Evolutionary conservation across 106 monocot species (phyloP).

Genomic region (Allium fistulosum): DNA sequence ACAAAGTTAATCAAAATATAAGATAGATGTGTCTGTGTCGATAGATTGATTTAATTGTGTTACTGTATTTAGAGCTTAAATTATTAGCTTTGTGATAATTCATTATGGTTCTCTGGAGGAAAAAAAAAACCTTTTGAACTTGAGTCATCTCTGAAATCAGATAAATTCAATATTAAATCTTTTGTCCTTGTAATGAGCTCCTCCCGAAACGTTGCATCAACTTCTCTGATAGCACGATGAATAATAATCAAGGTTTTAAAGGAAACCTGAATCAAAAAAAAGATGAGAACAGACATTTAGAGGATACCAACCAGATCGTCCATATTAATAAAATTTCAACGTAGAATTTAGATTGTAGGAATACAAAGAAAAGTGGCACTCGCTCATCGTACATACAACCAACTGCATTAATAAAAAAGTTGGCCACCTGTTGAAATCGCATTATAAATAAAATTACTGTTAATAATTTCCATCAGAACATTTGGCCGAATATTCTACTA

Average conservation of each 20-base stretch:
- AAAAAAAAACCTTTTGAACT: constrained; percentile 39
- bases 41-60: background rate
- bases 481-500: too few relatives aligned
- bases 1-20: background rate
- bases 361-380: too few relatives aligned
- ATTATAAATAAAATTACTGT: too few relatives aligned
- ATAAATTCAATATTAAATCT: constrained; percentile 58
- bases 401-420: too few relatives aligned
- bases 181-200: constrained; percentile 53
- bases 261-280: constrained; percentile 42
- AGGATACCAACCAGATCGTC: background rate
- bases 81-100: background rate
- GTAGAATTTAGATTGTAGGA: too few relatives aligned
- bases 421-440: too few relatives aligned
- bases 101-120: background rate
- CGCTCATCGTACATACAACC: too few relatives aligned
- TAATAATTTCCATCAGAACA: too few relatives aligned
- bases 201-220: constrained; percentile 64
- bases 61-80: background rate
- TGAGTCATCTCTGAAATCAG: constrained; percentile 83
- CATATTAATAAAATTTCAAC: too few relatives aligned
- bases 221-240: constrained; percentile 74
- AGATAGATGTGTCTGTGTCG: constrained; percentile 5
- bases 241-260: constrained; percentile 70
- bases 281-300: background rate